A percentile compares a stretch with the other conserved stretches of the same genome.
Conservation (phyloP, 2,329 filamentous ascomycete genomes). For the Fusarium nematophilum region DNA sequence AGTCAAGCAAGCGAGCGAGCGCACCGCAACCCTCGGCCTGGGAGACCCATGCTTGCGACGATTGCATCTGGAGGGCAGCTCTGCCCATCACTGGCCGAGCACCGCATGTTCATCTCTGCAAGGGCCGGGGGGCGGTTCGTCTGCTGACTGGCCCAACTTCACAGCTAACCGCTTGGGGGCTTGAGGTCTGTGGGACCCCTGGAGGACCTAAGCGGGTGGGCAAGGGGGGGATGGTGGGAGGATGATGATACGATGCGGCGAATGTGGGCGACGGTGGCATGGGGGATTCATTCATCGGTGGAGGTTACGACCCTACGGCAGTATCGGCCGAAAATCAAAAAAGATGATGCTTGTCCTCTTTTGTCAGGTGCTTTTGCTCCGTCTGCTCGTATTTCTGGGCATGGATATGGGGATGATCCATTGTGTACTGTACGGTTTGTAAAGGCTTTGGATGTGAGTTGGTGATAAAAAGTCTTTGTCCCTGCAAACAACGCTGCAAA, state of each 20-base stretch:
- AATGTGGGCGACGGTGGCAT: not conserved
- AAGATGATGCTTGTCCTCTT: conserved; percentile 25
- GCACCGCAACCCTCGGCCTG: conserved; percentile 3
- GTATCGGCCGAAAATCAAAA: conserved; percentile 11
- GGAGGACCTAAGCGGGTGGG: too few relatives aligned
- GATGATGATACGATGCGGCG: not conserved
- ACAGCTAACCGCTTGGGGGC: conserved; percentile 28
- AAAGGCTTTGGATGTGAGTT: too few relatives aligned
- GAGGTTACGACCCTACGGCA: conserved; percentile 17
- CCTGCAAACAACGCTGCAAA: conserved; percentile 2
- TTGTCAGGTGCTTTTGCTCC: conserved; percentile 13
- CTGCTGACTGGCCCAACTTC: conserved; percentile 25
- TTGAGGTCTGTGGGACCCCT: not conserved
- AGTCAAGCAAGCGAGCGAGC: conserved; percentile 7
- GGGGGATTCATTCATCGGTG: too few relatives aligned
- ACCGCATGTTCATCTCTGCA: conserved; percentile 30
- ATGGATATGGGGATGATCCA: not conserved
- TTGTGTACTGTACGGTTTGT: too few relatives aligned
- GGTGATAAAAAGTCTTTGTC: not conserved
- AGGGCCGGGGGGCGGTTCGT: conserved; percentile 26
- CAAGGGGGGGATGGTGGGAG: not conserved
- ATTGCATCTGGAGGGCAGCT: conserved; percentile 18
- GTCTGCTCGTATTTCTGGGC: not conserved
- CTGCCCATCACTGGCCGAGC: conserved; percentile 23
- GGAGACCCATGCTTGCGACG: not conserved